phyloP scores from a whole-genome alignment of 164 flowering plant species.

The Kalanchoe fedtschenkoi region DNA sequence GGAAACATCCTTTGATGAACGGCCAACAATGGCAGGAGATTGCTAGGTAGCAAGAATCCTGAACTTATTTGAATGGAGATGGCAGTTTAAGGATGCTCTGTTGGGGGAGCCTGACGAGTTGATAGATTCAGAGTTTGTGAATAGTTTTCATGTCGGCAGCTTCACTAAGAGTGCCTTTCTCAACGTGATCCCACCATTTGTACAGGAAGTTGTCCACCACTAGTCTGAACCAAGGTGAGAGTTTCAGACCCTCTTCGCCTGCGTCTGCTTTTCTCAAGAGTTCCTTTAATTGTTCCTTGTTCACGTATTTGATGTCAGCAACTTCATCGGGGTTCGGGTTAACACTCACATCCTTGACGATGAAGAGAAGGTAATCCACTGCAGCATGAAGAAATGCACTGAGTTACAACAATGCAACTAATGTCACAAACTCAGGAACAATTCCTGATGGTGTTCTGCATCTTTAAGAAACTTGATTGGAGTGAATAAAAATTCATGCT shows the following conservation, averaged over 20 bases:
- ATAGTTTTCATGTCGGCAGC: slow-evolving; percentile 83
- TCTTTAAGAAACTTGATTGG: neutral
- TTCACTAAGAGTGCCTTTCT: slow-evolving; percentile 56
- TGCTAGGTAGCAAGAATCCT: too few relatives aligned
- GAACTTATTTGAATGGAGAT: neutral
- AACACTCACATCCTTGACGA: slow-evolving; percentile 63
- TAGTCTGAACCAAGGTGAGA: slow-evolving; percentile 96
- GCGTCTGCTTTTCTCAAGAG: slow-evolving; percentile 82
- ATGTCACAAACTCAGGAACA: too few relatives aligned
- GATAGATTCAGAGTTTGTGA: slow-evolving; percentile 38
- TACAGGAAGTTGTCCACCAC: slow-evolving; percentile 84
- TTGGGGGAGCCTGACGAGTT: neutral
- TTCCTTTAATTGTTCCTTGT: slow-evolving; percentile 71
- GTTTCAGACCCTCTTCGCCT: slow-evolving; percentile 79
- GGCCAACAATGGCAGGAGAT: too few relatives aligned
- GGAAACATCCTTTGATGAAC: too few relatives aligned
- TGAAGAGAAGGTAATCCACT: slow-evolving; percentile 96
- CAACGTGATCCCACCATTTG: slow-evolving; percentile 94
- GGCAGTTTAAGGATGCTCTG: neutral
- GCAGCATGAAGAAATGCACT: slow-evolving; percentile 13
- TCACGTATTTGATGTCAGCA: slow-evolving; percentile 66
- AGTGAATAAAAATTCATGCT: neutral
- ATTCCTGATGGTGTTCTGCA: too few relatives aligned
- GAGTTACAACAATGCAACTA: neutral
- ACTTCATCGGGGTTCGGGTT: slow-evolving; percentile 91